These are phyloP conservation scores for Marasmius sp. DNA, from an alignment of 1,284 basidiomycete genomes.

Conservation along the genomic window DNA sequence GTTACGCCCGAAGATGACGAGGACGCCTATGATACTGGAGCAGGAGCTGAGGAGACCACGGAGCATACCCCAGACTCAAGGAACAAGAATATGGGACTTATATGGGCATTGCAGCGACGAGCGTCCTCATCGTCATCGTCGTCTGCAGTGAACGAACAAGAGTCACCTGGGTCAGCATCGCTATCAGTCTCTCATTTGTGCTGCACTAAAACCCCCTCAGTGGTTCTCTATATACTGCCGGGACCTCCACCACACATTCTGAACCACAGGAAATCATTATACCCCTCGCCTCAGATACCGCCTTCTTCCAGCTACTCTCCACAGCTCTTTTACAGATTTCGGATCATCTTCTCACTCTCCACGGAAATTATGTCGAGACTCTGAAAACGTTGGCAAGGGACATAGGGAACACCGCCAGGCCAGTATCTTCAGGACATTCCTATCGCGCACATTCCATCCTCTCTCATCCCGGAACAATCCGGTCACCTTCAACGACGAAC, in stretches of 20 bases:
- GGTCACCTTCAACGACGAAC: constrained; percentile 13
- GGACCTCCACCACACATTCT: not conserved
- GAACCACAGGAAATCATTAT: constrained; percentile 67
- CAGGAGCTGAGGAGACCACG: not conserved
- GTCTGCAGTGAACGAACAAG: not conserved
- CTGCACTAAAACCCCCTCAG: not conserved
- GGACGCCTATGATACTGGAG: not conserved
- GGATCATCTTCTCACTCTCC: constrained; percentile 61
- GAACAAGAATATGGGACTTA: not conserved
- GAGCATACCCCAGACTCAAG: not conserved
- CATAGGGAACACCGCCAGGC: constrained; percentile 64
- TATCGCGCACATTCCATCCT: constrained; percentile 51
- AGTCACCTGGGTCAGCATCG: no score
- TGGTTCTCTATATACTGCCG: not conserved
- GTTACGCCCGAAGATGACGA: not conserved
- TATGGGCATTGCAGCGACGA: constrained; percentile 5
- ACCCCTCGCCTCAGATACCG: constrained; percentile 78
- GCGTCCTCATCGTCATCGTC: not conserved
- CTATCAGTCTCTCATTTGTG: not conserved
- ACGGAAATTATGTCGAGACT: constrained; percentile 61
- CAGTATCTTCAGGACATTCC: constrained; percentile 44
- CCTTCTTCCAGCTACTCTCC: constrained; percentile 81
- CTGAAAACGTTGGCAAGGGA: constrained; percentile 60
- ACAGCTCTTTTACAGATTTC: constrained; percentile 73
- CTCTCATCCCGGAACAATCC: constrained; percentile 40